Evolutionary conservation across 257 asterid genomes (phyloP).

Genomic region (Solanum ossicruentum): DNA sequence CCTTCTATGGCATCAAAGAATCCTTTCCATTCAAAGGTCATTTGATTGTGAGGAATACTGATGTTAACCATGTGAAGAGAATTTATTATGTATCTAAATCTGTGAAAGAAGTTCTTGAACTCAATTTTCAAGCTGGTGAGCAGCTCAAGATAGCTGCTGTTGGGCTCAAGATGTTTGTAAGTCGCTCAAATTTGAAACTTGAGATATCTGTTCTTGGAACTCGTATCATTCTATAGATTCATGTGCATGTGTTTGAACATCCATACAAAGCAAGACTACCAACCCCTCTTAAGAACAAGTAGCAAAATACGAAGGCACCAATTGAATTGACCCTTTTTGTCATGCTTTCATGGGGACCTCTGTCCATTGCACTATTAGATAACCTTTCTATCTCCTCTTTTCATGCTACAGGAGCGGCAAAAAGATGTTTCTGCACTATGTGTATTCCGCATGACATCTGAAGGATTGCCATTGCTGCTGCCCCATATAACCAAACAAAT

Average conservation of each 20-base stretch:
- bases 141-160: constrained; percentile 93
- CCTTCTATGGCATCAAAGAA: constrained; percentile 76
- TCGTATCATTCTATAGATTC: background rate
- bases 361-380: background rate
- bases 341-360: background rate
- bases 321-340: background rate
- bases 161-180: constrained; percentile 96
- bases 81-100: constrained; percentile 68
- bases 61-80: constrained; percentile 70
- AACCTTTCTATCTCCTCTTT: background rate
- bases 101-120: constrained; percentile 72
- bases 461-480: constrained; percentile 87
- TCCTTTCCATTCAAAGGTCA: constrained; percentile 78
- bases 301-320: background rate
- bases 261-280: background rate
- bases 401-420: constrained; percentile 68
- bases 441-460: constrained; percentile 86
- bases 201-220: background rate
- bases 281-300: background rate
- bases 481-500: constrained; percentile 81
- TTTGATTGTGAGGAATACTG: constrained; percentile 71
- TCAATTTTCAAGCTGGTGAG: constrained; percentile 73
- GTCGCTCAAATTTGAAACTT: constrained; percentile 16
- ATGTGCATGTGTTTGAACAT: background rate
- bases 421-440: constrained; percentile 59